Evolutionary conservation across 495 filamentous ascomycete genomes (phyloP).

Genomic region (Xylaria scruposa): DNA sequence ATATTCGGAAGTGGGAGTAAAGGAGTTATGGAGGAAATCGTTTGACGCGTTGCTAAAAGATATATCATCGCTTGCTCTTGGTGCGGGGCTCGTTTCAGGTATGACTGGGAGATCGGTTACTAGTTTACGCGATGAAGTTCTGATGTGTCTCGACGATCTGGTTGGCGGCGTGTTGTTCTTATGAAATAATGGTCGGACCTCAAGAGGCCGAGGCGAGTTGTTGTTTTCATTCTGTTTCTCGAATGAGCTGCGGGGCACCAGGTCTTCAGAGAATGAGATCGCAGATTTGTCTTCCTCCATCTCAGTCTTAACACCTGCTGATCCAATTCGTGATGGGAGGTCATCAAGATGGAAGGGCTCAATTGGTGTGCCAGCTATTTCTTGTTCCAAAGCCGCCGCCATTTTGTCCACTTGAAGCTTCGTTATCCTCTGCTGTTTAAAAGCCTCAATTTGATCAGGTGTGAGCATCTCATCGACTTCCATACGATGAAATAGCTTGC

Average conservation of each 20-base stretch:
- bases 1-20: slow-evolving; percentile 48
- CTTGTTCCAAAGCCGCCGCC: slow-evolving; percentile 38
- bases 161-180: slow-evolving; percentile 30
- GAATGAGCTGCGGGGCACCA: slow-evolving; percentile 25
- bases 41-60: slow-evolving; percentile 30
- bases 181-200: neutral
- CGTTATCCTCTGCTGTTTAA: slow-evolving; percentile 44
- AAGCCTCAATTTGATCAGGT: slow-evolving; percentile 47
- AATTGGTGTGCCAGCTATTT: slow-evolving; percentile 39
- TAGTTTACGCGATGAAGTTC: slow-evolving; percentile 27
- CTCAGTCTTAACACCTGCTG: slow-evolving; percentile 34
- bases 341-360: slow-evolving; percentile 49
- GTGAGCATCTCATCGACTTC: slow-evolving; percentile 63
- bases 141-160: neutral
- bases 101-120: slow-evolving; percentile 51
- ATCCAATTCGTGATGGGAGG: slow-evolving; percentile 36
- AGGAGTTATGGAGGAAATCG: slow-evolving; percentile 31
- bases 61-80: slow-evolving; percentile 28
- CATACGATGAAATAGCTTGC: slow-evolving; percentile 51
- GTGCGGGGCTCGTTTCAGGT: slow-evolving; percentile 41
- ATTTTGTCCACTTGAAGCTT: slow-evolving; percentile 34
- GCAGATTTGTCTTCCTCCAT: slow-evolving; percentile 28
- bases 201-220: slow-evolving; percentile 35
- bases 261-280: slow-evolving; percentile 14
- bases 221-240: slow-evolving; percentile 30